These are phyloP conservation scores for Umbelopsis sp. DNA, from an alignment of 192 early-diverging fungal genomes.

Conservation along the genomic window DNA sequence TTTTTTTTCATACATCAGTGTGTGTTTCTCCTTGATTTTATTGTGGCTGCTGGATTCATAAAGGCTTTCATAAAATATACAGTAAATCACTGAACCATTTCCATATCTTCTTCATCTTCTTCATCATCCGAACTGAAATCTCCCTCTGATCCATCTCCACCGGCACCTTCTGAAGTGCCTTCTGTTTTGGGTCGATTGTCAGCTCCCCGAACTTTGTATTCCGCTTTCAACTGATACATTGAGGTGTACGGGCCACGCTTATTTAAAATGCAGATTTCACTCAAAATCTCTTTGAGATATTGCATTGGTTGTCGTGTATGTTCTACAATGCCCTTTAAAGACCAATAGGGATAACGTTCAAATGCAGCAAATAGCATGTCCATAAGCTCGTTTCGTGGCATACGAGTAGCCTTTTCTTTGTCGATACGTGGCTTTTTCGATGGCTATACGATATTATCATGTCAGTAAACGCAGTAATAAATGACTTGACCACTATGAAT, in stretches of 20 bases:
- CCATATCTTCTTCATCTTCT: constrained; percentile 51
- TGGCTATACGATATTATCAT: constrained; percentile 5
- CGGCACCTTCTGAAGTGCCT: constrained; percentile 30
- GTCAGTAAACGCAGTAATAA: neutral
- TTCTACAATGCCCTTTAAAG: constrained; percentile 83
- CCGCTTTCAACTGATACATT: constrained; percentile 84
- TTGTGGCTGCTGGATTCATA: neutral
- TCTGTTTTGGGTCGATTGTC: constrained; percentile 31
- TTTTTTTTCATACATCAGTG: neutral
- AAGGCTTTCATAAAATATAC: too few relatives aligned
- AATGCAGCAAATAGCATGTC: constrained; percentile 83
- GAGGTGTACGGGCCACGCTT: constrained; percentile 83
- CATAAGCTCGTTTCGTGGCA: constrained; percentile 84
- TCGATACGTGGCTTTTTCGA: constrained; percentile 36
- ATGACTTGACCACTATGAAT: neutral
- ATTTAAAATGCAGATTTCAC: constrained; percentile 78
- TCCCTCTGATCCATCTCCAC: constrained; percentile 25
- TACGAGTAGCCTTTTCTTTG: constrained; percentile 79
- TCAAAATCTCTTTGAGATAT: constrained; percentile 84
- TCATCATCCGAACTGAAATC: constrained; percentile 36
- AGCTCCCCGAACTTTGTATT: constrained; percentile 62
- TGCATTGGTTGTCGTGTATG: constrained; percentile 77
- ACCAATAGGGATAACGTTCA: constrained; percentile 80
- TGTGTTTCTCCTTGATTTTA: too few relatives aligned
- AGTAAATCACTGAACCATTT: constrained; percentile 21